A percentile compares a stretch with the other conserved stretches of the same genome.
These are phyloP conservation scores for Leccinum subtestaceum DNA, from an alignment of 768 basidiomycete genomes.

Conservation along the genomic window DNA sequence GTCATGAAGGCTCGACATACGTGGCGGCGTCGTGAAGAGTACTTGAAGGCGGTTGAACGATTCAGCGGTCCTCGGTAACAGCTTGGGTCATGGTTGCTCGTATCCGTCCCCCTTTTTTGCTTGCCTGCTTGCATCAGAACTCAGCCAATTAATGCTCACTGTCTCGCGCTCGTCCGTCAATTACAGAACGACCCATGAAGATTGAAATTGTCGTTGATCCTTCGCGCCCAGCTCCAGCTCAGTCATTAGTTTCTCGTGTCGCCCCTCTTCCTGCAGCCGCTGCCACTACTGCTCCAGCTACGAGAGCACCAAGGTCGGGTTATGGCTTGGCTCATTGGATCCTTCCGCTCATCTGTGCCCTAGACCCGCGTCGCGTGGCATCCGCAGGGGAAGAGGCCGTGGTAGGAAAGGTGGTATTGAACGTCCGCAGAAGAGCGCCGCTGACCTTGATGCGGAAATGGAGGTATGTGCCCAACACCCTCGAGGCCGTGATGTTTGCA, in stretches of 20 bases:
- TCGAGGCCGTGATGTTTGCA: not conserved
- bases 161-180: slow-evolving; percentile 33
- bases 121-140: slow-evolving; percentile 35
- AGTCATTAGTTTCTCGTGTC: slow-evolving; percentile 78
- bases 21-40: slow-evolving; percentile 21
- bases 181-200: slow-evolving; percentile 94
- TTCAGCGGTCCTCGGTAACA: slow-evolving; percentile 23
- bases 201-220: slow-evolving; percentile 97
- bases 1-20: slow-evolving; percentile 24
- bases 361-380: slow-evolving; percentile 37
- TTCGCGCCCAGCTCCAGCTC: slow-evolving; percentile 55
- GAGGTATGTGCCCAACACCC: slow-evolving; percentile 53
- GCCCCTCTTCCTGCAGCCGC: slow-evolving; percentile 57
- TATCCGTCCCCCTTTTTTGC: slow-evolving; percentile 45
- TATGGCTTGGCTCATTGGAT: not conserved
- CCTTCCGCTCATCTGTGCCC: slow-evolving; percentile 9
- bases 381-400: slow-evolving; percentile 47
- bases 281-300: slow-evolving; percentile 16
- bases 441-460: slow-evolving; percentile 98
- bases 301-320: slow-evolving; percentile 38
- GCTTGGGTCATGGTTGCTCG: slow-evolving; percentile 30
- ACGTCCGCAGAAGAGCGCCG: slow-evolving; percentile 48
- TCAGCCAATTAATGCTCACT: slow-evolving; percentile 36
- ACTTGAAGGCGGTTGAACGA: slow-evolving; percentile 26
- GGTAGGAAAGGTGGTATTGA: slow-evolving; percentile 46